Base-by-base conservation (phyloP, 345 rosid genomes). In the Trapa incisa region DNA sequence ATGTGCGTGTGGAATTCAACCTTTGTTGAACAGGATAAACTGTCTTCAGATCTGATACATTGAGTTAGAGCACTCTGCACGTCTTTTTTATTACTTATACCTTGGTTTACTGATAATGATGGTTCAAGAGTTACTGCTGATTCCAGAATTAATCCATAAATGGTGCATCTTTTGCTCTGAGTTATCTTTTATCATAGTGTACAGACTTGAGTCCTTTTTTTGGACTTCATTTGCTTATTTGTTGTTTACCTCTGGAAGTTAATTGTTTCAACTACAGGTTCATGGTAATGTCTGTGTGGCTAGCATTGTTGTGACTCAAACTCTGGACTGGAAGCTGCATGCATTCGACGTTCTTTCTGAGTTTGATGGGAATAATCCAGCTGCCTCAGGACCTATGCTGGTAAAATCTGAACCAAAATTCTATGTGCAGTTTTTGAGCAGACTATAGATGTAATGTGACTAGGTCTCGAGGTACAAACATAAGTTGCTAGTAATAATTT, bases 321-420 rank as follows among this genome's bases (percentile, higher is more conserved):
- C 96, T 75, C 75, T 94, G 84, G 99, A 94, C 75, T 94, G 99
- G 99, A 94, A 94, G 87, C 85, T 94, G 77, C 97, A 94, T 84
- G 97, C 99, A 64, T 87, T 94, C 81, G 96, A 94, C 61, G 96
- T 91, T 76, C 83, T 91, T 48, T 91, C 97, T 10, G 96, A 94
- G 84, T 87, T 89, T 87, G 97, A 91, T 75, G 97, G 97, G 67
- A 83, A 68, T 71, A 91, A 78, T 78, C 84, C 74, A 87, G 70
- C 86, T 77, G 87, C 96, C 47, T 74, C 78, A 68, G 95, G 99
- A 73, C 88, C 99, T 7, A 94, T 94, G 99, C 95, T 94, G 99
- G 99, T 94, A 94, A 74, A 41, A 41, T 54, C n/a, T 54, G 33
- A 54, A 17, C 35, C 35, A 13, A 50, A 41, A 50, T n/a, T 54